These are phyloP conservation scores for Drechslera avenae DNA, from an alignment of 2,329 filamentous ascomycete genomes.

Conservation along the genomic window DNA sequence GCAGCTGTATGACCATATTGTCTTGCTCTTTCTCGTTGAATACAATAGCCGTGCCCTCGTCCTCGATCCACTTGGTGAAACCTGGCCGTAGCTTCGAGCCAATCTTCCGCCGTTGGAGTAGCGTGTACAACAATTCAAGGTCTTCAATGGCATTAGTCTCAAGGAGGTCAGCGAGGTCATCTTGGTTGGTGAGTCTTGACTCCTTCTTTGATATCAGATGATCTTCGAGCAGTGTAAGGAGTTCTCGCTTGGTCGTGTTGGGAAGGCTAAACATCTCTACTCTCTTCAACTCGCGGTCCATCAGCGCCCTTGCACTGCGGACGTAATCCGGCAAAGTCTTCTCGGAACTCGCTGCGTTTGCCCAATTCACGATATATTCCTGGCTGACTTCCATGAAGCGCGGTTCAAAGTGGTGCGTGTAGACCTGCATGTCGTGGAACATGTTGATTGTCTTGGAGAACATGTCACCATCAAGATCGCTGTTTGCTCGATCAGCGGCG, in stretches of 20 bases:
- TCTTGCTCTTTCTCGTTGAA: slow-evolving; percentile 77
- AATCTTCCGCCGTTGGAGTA: slow-evolving; percentile 74
- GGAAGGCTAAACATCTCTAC: slow-evolving; percentile 85
- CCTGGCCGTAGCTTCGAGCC: slow-evolving; percentile 71
- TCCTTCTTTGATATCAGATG: slow-evolving; percentile 73
- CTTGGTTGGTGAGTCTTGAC: slow-evolving; percentile 60
- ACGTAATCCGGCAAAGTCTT: slow-evolving; percentile 77
- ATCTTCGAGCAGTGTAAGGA: slow-evolving; percentile 74
- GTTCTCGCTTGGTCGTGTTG: slow-evolving; percentile 76
- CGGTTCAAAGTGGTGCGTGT: slow-evolving; percentile 79
- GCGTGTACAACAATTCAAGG: slow-evolving; percentile 75
- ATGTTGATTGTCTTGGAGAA: slow-evolving; percentile 78
- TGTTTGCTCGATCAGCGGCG: slow-evolving; percentile 67
- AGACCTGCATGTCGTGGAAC: slow-evolving; percentile 83
- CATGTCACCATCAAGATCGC: slow-evolving; percentile 63
- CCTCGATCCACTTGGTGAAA: slow-evolving; percentile 79
- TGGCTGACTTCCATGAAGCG: slow-evolving; percentile 71
- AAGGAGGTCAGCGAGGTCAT: slow-evolving; percentile 74
- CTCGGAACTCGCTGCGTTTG: slow-evolving; percentile 65
- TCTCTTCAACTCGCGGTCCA: slow-evolving; percentile 73
- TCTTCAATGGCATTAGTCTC: slow-evolving; percentile 71
- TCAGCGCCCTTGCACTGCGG: slow-evolving; percentile 67
- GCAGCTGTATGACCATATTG: slow-evolving; percentile 82
- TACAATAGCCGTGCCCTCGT: slow-evolving; percentile 76
- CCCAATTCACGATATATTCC: slow-evolving; percentile 71